These are phyloP conservation scores for Sodiomyces alkalinus DNA, from an alignment of 2,329 filamentous ascomycete species.

Conservation along the genomic window DNA sequence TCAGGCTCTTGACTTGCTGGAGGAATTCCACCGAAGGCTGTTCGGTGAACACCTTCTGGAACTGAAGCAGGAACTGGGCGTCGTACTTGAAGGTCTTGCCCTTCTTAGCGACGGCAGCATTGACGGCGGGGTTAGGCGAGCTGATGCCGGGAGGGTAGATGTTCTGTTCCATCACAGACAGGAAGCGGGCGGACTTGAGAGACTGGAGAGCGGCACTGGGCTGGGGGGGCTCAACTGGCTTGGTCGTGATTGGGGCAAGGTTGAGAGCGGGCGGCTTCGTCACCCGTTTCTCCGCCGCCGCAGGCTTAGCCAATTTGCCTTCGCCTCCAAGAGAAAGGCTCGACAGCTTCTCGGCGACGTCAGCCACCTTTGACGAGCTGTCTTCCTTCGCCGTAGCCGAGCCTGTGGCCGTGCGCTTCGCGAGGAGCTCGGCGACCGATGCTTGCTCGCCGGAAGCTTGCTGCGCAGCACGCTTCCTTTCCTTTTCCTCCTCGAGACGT, in stretches of 20 bases:
- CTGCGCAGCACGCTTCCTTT: slow-evolving; percentile 34
- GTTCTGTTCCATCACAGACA: slow-evolving; percentile 63
- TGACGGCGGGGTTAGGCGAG: slow-evolving; percentile 85
- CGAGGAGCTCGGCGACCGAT: slow-evolving; percentile 36
- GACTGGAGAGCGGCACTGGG: slow-evolving; percentile 89
- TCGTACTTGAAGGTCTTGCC: slow-evolving; percentile 85
- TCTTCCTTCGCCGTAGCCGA: slow-evolving; percentile 27
- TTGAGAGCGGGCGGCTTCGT: slow-evolving; percentile 79
- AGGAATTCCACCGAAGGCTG: slow-evolving; percentile 93
- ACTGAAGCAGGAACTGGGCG: slow-evolving; percentile 87
- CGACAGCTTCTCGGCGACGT: slow-evolving; percentile 32
- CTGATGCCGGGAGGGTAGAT: slow-evolving; percentile 72
- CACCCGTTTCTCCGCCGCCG: slow-evolving; percentile 39
- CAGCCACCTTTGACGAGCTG: slow-evolving; percentile 20
- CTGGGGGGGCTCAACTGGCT: slow-evolving; percentile 77
- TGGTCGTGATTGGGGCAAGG: slow-evolving; percentile 65
- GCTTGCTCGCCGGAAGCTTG: slow-evolving; percentile 33
- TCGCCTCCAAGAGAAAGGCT: slow-evolving; percentile 30
- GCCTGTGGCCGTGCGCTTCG: slow-evolving; percentile 20
- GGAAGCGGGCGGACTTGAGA: slow-evolving; percentile 78
- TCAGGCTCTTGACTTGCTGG: slow-evolving; percentile 68
- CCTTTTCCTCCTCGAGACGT: slow-evolving; percentile 55
- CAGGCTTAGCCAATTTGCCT: slow-evolving; percentile 26
- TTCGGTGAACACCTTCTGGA: slow-evolving; percentile 91
- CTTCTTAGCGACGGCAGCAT: slow-evolving; percentile 64